Evolutionary conservation across 352 stramenopile genomes (phyloP).

Genomic region (Pythium biforme): DNA sequence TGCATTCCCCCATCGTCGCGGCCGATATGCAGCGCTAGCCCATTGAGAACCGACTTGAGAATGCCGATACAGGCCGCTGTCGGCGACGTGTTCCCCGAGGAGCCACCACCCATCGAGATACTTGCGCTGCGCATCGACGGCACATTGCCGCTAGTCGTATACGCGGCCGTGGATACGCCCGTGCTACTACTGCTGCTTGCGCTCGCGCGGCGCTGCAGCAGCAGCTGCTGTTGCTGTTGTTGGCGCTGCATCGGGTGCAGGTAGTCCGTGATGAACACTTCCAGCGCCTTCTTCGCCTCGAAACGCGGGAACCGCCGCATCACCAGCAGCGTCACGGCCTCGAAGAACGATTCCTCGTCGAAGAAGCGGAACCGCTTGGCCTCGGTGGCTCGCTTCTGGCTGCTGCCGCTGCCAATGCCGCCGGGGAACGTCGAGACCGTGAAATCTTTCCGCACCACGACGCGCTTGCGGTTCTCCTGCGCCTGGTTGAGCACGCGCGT

Average conservation of each 20-base stretch:
- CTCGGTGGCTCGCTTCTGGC: constrained; percentile 25
- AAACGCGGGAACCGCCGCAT: constrained; percentile 61
- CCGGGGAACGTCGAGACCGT: constrained; percentile 19
- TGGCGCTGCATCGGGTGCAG: constrained; percentile 41
- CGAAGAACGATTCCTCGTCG: constrained; percentile 63
- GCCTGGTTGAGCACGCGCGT: constrained; percentile 55
- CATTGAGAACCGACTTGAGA: constrained; percentile 49
- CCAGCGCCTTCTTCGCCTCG: constrained; percentile 47
- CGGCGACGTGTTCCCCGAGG: constrained; percentile 22
- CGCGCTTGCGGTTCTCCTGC: constrained; percentile 50
- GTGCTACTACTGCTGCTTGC: not conserved
- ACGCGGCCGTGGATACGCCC: not conserved
- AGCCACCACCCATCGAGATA: not conserved
- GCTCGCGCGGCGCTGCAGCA: constrained; percentile 14
- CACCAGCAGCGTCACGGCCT: constrained; percentile 62
- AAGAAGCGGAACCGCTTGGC: constrained; percentile 62
- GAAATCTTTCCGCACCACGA: constrained; percentile 56
- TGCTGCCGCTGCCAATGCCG: constrained; percentile 7
- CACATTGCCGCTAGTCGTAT: not conserved
- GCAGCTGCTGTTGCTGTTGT: constrained; percentile 16
- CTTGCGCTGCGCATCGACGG: constrained; percentile 17
- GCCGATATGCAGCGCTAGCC: constrained; percentile 43
- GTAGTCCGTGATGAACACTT: constrained; percentile 55
- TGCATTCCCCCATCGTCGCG: constrained; percentile 21
- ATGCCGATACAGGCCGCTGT: constrained; percentile 30